Base-by-base conservation (phyloP, 148 eudicot species). In the Camellia sinensis region DNA sequence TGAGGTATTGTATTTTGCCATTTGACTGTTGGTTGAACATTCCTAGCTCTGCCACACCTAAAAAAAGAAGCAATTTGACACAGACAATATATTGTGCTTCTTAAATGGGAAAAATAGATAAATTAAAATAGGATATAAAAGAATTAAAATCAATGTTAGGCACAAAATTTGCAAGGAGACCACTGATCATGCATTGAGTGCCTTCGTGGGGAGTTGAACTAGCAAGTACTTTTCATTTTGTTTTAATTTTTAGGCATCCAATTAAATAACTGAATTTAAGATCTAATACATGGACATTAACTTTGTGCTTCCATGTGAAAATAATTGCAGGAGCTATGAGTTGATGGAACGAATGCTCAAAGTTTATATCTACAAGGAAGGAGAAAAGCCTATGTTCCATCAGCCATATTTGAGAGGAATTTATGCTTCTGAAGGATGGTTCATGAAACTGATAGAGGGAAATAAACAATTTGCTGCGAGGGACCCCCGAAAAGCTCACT, bases 351-450 rank as follows among this genome's bases (percentile, higher is more conserved):
- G 62, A 48, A 65, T 77, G 5, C 89, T 92, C 54, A 92, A 92
- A 78, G 85, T 94, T 53, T 90, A 92, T 82, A 78, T 89, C 48
- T 94, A 94, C 80, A 88, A 86, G 59, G 98, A 94, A 83, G 98
- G 98, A 48, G 92, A 90, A 37, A 90, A 84, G 79, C 98, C 96
- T 9, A 83, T 89, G 81, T 92, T 90, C 69, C 98, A 94, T 84
- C 86, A 89, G 65, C 92, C 98, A 41, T 79, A 83, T 64, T 44
- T 94, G 79, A 87, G 91, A 79, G 96, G 96, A 71, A 77, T 92
- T 59, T 94, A 94, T 78, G 87, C 90, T 79, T 90, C 96, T 7
- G 98, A 93, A 87, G 98, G 98, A 86, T 92, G 95, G 95, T 92
- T 92, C 84, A 88, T 93, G 92, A 90, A 87, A 80, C 86, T 91